These are phyloP conservation scores for Gautieria morchelliformis DNA, from an alignment of 768 basidiomycete genomes.

Conservation along the genomic window DNA sequence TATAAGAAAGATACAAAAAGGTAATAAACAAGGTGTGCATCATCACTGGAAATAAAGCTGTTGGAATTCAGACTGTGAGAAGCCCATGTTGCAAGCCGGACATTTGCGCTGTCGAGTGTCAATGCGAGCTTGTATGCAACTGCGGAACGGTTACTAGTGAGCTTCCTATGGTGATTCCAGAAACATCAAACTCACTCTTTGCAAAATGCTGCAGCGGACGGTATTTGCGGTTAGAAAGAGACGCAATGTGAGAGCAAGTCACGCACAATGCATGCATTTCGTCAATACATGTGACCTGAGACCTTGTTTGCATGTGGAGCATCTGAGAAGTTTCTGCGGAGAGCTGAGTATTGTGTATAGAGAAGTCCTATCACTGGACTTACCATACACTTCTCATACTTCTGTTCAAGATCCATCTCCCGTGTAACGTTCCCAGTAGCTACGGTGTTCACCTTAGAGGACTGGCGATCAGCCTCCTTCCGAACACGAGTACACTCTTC, in stretches of 20 bases:
- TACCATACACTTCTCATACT: constrained; percentile 55
- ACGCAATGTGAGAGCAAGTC: constrained; percentile 1
- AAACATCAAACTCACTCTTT: constrained; percentile 27
- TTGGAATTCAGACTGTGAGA: constrained; percentile 79
- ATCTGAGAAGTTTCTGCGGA: constrained; percentile 68
- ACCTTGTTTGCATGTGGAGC: constrained; percentile 74
- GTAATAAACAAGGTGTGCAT: neutral
- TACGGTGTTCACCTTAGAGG: constrained; percentile 36
- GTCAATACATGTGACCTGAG: constrained; percentile 75
- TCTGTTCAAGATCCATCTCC: constrained; percentile 32
- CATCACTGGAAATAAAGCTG: constrained; percentile 45
- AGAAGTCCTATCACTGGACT: constrained; percentile 12
- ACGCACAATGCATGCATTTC: constrained; percentile 89
- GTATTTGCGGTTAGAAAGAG: neutral
- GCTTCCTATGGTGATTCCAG: constrained; percentile 9
- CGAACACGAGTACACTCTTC: constrained; percentile 39
- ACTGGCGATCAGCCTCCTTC: constrained; percentile 43
- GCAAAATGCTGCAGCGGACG: constrained; percentile 58
- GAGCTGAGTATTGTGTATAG: too few relatives aligned
- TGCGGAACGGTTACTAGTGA: constrained; percentile 15
- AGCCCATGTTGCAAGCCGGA: constrained; percentile 75
- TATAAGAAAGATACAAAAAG: neutral
- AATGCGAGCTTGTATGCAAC: constrained; percentile 79
- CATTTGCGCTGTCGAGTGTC: constrained; percentile 89
- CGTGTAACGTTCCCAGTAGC: constrained; percentile 18